These are phyloP conservation scores for Diddensiella transvaalensis DNA, from an alignment of 805 yeast genomes.

Conservation along the genomic window DNA sequence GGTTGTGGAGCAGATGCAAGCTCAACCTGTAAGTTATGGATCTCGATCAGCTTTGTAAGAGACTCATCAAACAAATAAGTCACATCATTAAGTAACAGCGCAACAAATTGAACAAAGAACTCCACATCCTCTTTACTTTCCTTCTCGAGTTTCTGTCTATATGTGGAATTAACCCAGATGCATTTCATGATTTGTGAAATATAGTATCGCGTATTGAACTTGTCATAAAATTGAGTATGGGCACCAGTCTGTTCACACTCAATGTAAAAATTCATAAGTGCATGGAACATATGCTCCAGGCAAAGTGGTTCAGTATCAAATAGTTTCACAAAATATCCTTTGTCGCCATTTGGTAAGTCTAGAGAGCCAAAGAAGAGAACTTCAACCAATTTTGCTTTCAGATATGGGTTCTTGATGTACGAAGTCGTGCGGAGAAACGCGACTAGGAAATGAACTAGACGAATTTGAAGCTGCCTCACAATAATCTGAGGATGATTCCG, in stretches of 20 bases:
- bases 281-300: conserved; percentile 64
- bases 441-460: conserved; percentile 69
- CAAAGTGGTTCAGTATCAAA: conserved; percentile 64
- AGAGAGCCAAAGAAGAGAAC: conserved; percentile 64
- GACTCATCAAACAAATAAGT: conserved; percentile 91
- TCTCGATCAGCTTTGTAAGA: conserved; percentile 68
- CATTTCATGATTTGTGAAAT: conserved; percentile 79
- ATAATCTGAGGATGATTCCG: conserved; percentile 55
- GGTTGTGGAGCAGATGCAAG: conserved; percentile 24
- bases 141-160: conserved; percentile 61
- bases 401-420: conserved; percentile 84
- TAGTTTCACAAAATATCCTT: conserved; percentile 67
- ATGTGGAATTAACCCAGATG: conserved; percentile 71
- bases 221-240: conserved; percentile 91
- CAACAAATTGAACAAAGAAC: conserved; percentile 88
- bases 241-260: conserved; percentile 96
- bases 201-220: conserved; percentile 85
- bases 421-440: conserved; percentile 63
- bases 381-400: conserved; percentile 81
- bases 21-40: conserved; percentile 73
- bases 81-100: conserved; percentile 91
- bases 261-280: conserved; percentile 85
- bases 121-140: conserved; percentile 69
- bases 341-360: conserved; percentile 39
- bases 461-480: conserved; percentile 33